phyloP scores from a whole-genome alignment of 495 filamentous ascomycete genomes.

The Lasiosphaeriaceae sp. region DNA sequence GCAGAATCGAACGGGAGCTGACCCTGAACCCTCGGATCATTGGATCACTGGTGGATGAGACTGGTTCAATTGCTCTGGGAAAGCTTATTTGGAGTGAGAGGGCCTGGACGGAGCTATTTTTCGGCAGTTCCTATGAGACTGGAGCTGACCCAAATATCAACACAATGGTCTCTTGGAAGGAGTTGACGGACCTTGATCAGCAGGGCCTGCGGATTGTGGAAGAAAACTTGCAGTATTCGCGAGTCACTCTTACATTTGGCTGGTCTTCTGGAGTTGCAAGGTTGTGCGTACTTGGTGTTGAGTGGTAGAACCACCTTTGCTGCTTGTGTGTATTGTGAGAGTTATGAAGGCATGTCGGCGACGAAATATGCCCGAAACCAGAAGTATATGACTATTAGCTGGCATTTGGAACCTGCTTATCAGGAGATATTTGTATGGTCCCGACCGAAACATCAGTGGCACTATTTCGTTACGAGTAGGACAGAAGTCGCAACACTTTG shows the following conservation, averaged over 20 bases:
- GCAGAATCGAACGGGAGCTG: slow-evolving; percentile 40
- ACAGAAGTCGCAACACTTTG: too few relatives aligned
- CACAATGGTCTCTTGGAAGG: slow-evolving; percentile 26
- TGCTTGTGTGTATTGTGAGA: too few relatives aligned
- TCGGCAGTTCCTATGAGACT: slow-evolving; percentile 21
- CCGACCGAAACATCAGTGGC: too few relatives aligned
- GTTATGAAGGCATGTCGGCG: too few relatives aligned
- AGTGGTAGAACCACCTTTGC: slow-evolving; percentile 26
- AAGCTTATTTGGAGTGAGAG: slow-evolving; percentile 50
- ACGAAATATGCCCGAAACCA: too few relatives aligned
- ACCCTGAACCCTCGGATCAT: slow-evolving; percentile 53
- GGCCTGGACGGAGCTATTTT: slow-evolving; percentile 54
- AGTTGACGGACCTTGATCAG: slow-evolving; percentile 28
- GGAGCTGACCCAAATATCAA: not conserved
- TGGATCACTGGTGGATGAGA: slow-evolving; percentile 54
- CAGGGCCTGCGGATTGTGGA: slow-evolving; percentile 45
- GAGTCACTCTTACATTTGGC: slow-evolving; percentile 52
- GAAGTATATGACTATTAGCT: too few relatives aligned
- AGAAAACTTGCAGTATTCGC: slow-evolving; percentile 44
- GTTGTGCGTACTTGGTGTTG: slow-evolving; percentile 45
- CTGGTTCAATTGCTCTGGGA: slow-evolving; percentile 40
- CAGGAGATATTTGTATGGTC: too few relatives aligned
- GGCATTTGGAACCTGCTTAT: too few relatives aligned
- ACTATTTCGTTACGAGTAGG: too few relatives aligned
- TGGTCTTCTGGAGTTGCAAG: slow-evolving; percentile 45